These are phyloP conservation scores for Linum tenue DNA, from an alignment of 345 rosid genomes.

Conservation along the genomic window DNA sequence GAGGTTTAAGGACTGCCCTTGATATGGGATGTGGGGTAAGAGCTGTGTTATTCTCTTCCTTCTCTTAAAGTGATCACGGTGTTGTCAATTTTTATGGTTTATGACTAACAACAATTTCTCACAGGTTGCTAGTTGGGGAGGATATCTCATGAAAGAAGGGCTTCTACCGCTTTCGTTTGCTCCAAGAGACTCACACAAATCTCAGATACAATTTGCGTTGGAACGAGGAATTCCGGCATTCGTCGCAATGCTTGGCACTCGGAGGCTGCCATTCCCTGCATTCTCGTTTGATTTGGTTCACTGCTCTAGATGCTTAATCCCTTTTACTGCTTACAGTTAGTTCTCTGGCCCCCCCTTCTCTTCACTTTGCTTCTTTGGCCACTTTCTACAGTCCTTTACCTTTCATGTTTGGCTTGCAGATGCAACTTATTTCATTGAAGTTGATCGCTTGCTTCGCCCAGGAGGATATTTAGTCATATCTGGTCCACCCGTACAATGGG, in stretches of 20 bases:
- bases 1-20: conserved; percentile 83
- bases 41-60: conserved; percentile 1
- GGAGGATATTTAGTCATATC: conserved; percentile 94
- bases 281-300: conserved; percentile 79
- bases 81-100: not conserved
- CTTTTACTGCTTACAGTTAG: conserved; percentile 95
- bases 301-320: conserved; percentile 90
- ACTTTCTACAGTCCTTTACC: conserved; percentile 15
- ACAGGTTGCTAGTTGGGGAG: conserved; percentile 99
- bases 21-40: conserved; percentile 99
- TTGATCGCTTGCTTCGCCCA: conserved; percentile 79
- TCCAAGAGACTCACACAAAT: conserved; percentile 94
- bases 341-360: conserved; percentile 12
- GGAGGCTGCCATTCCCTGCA: conserved; percentile 90
- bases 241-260: conserved; percentile 99
- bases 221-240: conserved; percentile 97
- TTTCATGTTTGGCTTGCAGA: conserved; percentile 40
- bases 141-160: conserved; percentile 62
- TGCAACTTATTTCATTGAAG: conserved; percentile 90
- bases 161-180: conserved; percentile 78
- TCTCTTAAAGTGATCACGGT: not conserved
- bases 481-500: conserved; percentile 98
- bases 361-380: not conserved
- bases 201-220: conserved; percentile 93
- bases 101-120: conserved; percentile 2